Base-by-base conservation (phyloP, 768 basidiomycete species). In the Serendipita sp. region DNA sequence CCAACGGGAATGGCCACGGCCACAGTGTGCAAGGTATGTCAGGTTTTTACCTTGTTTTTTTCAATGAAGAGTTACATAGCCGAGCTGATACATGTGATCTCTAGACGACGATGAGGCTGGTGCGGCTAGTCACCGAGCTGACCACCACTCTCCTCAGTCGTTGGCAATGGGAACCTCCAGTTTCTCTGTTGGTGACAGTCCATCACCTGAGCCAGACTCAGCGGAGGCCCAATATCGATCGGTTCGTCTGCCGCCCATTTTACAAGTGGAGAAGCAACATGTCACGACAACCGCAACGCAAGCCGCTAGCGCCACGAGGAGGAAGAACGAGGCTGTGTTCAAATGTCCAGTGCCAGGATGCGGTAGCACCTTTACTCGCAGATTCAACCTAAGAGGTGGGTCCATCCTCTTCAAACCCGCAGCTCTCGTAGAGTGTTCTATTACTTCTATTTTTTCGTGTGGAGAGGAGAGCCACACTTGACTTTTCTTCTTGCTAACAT, bases 261-360 rank as follows among this genome's bases (percentile, higher is more conserved):
- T 90, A 37, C 89, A 92, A 75, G 90, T 92, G 63, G 90, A 92
- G 76, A 92, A 91, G 76, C 88, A 91, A 76, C 90, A 92, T 75
- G 93, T 97, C 37, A 97, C 93, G 46, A 95, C 93, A 24, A 86
- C 86, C 15, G 93, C 93, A 30, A 97, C 93, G 0, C 92, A 94
- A 74, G 80, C 88, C 2, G 93, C 93, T 11, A 92, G 90, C 72
- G 89, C 89, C 63, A 92, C 88, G 73, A 80, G 93, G 64, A 78
- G 93, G 60, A 80, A 91, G 70, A 94, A 93, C 71, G 90, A 92
- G 72, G 93, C 93, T 0, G 85, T 90, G 70, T 96, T 95, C 74
- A 81, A 85, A 66, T 97, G 93, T 75, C 93, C 94, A 3, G 91
- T 97, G 15, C 89, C 91, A 8, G 92, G 92, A 11, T 97, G 93